Base-by-base conservation (phyloP, 1,139 yeast species). In the Scheffersomyces lignicola region DNA sequence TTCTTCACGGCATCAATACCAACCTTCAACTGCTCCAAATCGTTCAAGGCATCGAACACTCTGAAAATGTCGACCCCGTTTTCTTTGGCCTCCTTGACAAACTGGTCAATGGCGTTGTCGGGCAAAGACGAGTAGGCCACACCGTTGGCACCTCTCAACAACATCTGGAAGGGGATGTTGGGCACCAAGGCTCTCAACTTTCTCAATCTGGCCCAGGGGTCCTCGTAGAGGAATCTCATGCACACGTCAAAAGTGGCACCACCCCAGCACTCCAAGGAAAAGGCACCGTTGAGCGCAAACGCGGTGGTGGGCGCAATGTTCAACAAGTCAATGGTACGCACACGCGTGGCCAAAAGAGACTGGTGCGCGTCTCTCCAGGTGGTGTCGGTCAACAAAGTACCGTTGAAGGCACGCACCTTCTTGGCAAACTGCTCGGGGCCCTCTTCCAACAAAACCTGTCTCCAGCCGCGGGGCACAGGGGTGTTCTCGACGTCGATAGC, bases 341-440 rank as follows among this genome's bases (percentile, higher is more conserved):
- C 95, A 66, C 98, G 84, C 29, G 98, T 94, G 7, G 99, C 99
- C 52, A 92, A 74, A 50, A 92, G 69, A n/a, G 97, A 89, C 73
- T 92, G 99, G 66, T 94, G 98, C 25, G 98, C 98, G 65, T 92
- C 99, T 80, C 99, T 87, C 99, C 99, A 92, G 11, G 99, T 92
- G 36, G 99, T 92, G 62, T 92, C 99, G 85, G 94, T 94, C 51
- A 92, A 68, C 60, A 92, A 73, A 46, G 95, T 83, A 53, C 98
- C 98, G 38, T 87, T 71, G 65, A 81, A 83, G 18, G 69, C 62
- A 62, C 97, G 81, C 42, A 94, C 95, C 54, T 87, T 83, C 64
- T 81, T 74, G 47, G 97, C 96, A 60, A 92, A 92, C 16, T 70
- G 85, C 36, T 76, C 94, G 27, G 98, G 95, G 34, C 98, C 98